A percentile compares a stretch with the other conserved stretches of the same genome.
phyloP scores from a whole-genome alignment of 2,329 filamentous ascomycete genomes.

The Hymenoscyphus occultus region DNA sequence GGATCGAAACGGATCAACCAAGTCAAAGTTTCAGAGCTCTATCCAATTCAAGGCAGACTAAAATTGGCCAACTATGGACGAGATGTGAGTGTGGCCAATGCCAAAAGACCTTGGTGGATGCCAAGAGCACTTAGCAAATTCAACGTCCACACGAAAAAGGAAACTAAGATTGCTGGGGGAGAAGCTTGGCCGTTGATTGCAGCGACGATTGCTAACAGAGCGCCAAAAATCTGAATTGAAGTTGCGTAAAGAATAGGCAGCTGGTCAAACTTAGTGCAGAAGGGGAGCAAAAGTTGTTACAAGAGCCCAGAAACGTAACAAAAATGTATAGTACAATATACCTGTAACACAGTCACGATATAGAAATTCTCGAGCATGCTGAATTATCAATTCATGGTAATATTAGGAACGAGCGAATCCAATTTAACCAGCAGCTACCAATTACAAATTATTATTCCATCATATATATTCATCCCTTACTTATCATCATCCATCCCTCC shows the following conservation, averaged over 20 bases:
- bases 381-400: neutral
- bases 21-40: constrained; percentile 31
- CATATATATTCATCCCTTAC: neutral
- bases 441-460: neutral
- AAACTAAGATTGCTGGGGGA: constrained; percentile 23
- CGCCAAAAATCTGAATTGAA: neutral
- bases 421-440: neutral
- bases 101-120: constrained; percentile 32
- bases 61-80: constrained; percentile 35
- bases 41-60: constrained; percentile 28
- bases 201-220: constrained; percentile 21
- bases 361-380: neutral
- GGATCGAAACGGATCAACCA: constrained; percentile 38
- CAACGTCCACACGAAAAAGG: constrained; percentile 29
- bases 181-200: constrained; percentile 34
- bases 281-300: neutral
- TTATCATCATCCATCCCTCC: neutral
- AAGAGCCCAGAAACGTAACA: neutral
- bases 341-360: neutral
- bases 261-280: neutral
- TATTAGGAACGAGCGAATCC: neutral
- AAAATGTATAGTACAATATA: neutral
- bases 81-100: constrained; percentile 27
- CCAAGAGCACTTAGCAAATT: constrained; percentile 29
- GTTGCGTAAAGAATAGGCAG: no score